A percentile compares a stretch with the other conserved stretches of the same genome.
Evolutionary conservation across 2,329 filamentous ascomycete species (phyloP).

Genomic region (Samsoniella hepiali): DNA sequence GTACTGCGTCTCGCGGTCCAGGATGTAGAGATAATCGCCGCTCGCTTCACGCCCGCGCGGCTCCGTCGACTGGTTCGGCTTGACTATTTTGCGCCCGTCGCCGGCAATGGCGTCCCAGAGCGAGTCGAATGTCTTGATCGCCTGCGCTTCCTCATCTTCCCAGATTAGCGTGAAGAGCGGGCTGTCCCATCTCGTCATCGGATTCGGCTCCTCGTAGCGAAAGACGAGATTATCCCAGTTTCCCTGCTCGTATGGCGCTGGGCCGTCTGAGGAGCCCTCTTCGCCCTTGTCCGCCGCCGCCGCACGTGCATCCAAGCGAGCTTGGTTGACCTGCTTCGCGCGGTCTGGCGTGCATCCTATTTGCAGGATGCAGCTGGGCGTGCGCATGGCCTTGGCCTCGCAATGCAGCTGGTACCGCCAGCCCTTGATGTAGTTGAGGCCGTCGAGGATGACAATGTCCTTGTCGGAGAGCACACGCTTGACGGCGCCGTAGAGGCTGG

Average conservation of each 20-base stretch:
- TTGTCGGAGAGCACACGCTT: constrained; percentile 70
- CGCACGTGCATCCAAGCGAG: constrained; percentile 42
- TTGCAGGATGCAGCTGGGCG: constrained; percentile 71
- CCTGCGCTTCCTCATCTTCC: constrained; percentile 66
- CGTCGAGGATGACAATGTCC: constrained; percentile 76
- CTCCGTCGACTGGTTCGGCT: constrained; percentile 73
- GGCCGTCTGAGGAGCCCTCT: constrained; percentile 16
- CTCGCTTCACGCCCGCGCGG: constrained; percentile 59
- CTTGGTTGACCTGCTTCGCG: constrained; percentile 58
- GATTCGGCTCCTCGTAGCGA: constrained; percentile 81
- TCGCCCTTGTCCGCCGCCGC: constrained; percentile 23
- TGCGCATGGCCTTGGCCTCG: constrained; percentile 76
- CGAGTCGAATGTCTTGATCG: constrained; percentile 53
- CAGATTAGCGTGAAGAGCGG: constrained; percentile 76
- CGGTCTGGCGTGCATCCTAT: constrained; percentile 54
- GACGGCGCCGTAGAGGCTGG: constrained; percentile 71
- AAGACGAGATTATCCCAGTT: constrained; percentile 80
- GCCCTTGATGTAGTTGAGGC: constrained; percentile 85
- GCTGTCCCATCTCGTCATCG: constrained; percentile 80
- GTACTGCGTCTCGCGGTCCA: constrained; percentile 76
- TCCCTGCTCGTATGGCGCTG: constrained; percentile 47
- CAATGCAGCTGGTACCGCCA: constrained; percentile 85
- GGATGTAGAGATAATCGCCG: constrained; percentile 73
- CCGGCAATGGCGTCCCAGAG: constrained; percentile 74
- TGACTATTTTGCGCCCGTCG: constrained; percentile 59